Percentiles rank a stretch among this genome's conserved stretches.
Evolutionary conservation across 23 red algal species (phyloP).

Genomic region (Gracilariopsis chorda): DNA sequence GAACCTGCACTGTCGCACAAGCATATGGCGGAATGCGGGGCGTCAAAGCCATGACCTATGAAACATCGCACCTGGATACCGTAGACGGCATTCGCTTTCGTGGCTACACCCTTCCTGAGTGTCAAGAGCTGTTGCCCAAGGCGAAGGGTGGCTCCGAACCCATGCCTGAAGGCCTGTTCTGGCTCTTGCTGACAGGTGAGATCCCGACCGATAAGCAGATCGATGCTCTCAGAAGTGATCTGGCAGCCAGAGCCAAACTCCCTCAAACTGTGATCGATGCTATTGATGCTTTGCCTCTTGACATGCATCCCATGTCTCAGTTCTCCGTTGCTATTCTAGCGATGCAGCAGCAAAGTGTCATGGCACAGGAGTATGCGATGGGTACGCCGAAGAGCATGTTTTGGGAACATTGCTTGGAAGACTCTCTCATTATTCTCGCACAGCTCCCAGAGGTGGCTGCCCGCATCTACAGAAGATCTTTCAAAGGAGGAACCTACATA

Average conservation of each 20-base stretch:
- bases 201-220: conserved; percentile 82
- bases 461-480: conserved; percentile 84
- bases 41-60: conserved; percentile 96
- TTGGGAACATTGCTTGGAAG: conserved; percentile 96
- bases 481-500: conserved; percentile 61
- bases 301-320: conserved; percentile 96
- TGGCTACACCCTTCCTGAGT: conserved; percentile 91
- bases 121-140: conserved; percentile 82
- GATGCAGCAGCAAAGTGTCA: conserved; percentile 85
- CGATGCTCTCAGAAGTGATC: conserved; percentile 58
- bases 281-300: conserved; percentile 66
- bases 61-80: conserved; percentile 93
- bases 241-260: conserved; percentile 57
- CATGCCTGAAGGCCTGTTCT: conserved; percentile 88
- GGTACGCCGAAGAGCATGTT: conserved; percentile 81
- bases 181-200: conserved; percentile 93
- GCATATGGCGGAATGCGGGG: conserved; percentile 95
- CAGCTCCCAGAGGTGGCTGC: conserved; percentile 91
- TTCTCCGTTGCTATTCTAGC: conserved; percentile 68
- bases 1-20: conserved; percentile 87
- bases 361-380: conserved; percentile 85
- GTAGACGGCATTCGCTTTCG: conserved; percentile 97
- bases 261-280: conserved; percentile 60
- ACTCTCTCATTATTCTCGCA: conserved; percentile 82
- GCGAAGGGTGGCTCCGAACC: conserved; percentile 78